Base-by-base conservation (phyloP, 495 filamentous ascomycete genomes). In the Aspergillus conjunctus region DNA sequence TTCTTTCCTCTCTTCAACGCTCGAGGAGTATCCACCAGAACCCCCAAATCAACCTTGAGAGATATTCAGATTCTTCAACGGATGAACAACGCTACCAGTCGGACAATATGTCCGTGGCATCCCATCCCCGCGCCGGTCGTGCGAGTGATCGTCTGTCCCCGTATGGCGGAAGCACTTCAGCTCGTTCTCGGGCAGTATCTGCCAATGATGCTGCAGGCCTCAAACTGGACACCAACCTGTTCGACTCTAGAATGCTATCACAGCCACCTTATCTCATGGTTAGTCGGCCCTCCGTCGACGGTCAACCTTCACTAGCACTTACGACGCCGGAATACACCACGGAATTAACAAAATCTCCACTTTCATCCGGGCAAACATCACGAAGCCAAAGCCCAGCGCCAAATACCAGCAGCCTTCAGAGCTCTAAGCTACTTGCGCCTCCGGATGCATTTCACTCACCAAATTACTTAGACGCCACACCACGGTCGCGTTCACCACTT, bases 1-100 rank as follows among this genome's bases (percentile, higher is more conserved):
- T 97, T 12, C 79, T 99, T 50, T 87, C 88, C 7, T 89, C 91
- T 4, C 74, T 98, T 50, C 85, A 94, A 63, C 91, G 86, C 65
- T 88, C 87, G 32, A 83, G 88, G 64, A 93, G 90, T 60, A 83
- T 88, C 49, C 64, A 68, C 59, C 83, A 87, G 51, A 78, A 88
- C 37, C 77, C 83, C 18, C 85, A 86, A 12, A 85, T 96, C 34
- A 81, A 88, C 62, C 71, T 85, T 15, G 83, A 89, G 51, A 82
- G 88, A 55, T 90, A 90, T 70, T 91, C 90, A 2, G 87, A 92
- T 54, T 85, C 89, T 43, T 81, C 68, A 9, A n/a, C 66, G 11
- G 64, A 72, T 17, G 78, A 79, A 53, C 72, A 81, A 51, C 75
- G 78, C 51, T 43, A 18, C 30, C 53, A 60, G 39, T 44, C 57